phyloP scores from a whole-genome alignment of 768 basidiomycete species.

The Fomitopsis serialis region DNA sequence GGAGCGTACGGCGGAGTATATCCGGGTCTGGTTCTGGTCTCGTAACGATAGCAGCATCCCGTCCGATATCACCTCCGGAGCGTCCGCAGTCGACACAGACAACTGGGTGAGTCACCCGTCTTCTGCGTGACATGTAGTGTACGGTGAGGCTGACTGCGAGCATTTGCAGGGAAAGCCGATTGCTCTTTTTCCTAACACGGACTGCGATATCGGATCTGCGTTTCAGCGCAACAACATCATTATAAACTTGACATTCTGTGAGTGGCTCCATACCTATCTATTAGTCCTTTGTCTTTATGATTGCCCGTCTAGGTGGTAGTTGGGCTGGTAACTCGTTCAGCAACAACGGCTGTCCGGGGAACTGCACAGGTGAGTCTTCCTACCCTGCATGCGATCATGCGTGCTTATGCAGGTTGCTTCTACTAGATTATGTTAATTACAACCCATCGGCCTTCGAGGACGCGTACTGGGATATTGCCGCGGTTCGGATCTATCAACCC shows the following conservation, averaged over 20 bases:
- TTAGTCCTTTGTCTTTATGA: too few relatives aligned
- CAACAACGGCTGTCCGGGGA: conserved; percentile 44
- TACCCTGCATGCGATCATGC: neutral
- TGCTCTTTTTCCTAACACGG: conserved; percentile 54
- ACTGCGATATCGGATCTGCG: conserved; percentile 48
- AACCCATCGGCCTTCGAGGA: conserved; percentile 62
- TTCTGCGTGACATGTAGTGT: too few relatives aligned
- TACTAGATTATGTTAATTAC: conserved; percentile 60
- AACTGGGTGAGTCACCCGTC: conserved; percentile 41
- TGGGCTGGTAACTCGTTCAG: conserved; percentile 47
- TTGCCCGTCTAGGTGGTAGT: conserved; percentile 32
- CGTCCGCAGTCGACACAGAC: conserved; percentile 37
- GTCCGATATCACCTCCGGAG: conserved; percentile 37
- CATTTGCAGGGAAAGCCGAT: conserved; percentile 44
- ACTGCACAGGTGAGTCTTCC: conserved; percentile 41
- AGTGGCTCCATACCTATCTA: too few relatives aligned
- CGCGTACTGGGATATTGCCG: conserved; percentile 43
- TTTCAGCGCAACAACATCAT: conserved; percentile 57
- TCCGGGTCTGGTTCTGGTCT: conserved; percentile 74
- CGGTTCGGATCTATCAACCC: neutral
- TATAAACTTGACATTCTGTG: conserved; percentile 64
- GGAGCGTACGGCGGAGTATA: conserved; percentile 48
- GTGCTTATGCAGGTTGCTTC: neutral
- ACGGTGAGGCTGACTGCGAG: too few relatives aligned
- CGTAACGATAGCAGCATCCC: conserved; percentile 38